These are phyloP conservation scores for Coemansia sp. DNA, from an alignment of 192 early-diverging fungal species.

Conservation along the genomic window DNA sequence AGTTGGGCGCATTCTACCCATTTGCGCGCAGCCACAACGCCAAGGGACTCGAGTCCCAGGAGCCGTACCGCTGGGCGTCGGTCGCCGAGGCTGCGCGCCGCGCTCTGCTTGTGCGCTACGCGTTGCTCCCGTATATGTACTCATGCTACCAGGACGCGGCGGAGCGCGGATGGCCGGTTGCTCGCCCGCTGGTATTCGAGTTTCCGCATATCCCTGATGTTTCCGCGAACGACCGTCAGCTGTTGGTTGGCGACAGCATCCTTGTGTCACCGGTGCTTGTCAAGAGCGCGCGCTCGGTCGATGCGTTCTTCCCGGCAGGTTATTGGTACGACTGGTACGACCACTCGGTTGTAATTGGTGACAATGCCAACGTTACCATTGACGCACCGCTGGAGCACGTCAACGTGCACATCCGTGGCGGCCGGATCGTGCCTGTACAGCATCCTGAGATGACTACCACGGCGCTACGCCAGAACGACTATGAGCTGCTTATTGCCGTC, in stretches of 20 bases:
- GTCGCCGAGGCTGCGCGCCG: conserved; percentile 58
- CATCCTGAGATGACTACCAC: conserved; percentile 50
- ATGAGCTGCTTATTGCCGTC: conserved; percentile 56
- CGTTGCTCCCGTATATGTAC: conserved; percentile 64
- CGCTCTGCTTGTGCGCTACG: conserved; percentile 58
- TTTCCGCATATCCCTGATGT: conserved; percentile 37
- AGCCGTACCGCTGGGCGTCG: conserved; percentile 58
- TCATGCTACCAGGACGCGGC: conserved; percentile 53
- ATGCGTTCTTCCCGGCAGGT: conserved; percentile 61
- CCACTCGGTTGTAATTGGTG: conserved; percentile 12
- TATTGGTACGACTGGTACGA: conserved; percentile 64
- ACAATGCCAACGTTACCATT: conserved; percentile 33
- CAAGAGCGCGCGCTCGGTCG: conserved; percentile 51
- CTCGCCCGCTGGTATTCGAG: conserved; percentile 57
- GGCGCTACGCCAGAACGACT: conserved; percentile 44
- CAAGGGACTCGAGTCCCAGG: conserved; percentile 51
- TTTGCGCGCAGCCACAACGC: conserved; percentile 67
- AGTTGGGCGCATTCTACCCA: conserved; percentile 63
- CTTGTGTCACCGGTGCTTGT: conserved; percentile 61
- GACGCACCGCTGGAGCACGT: conserved; percentile 56
- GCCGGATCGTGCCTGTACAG: conserved; percentile 57
- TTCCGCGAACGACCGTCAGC: conserved; percentile 56
- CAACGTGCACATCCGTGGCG: conserved; percentile 62
- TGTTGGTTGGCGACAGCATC: conserved; percentile 58
- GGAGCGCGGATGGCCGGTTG: conserved; percentile 55